Base-by-base conservation (phyloP, 129 eudicot genomes). In the Artemisia argyi region DNA sequence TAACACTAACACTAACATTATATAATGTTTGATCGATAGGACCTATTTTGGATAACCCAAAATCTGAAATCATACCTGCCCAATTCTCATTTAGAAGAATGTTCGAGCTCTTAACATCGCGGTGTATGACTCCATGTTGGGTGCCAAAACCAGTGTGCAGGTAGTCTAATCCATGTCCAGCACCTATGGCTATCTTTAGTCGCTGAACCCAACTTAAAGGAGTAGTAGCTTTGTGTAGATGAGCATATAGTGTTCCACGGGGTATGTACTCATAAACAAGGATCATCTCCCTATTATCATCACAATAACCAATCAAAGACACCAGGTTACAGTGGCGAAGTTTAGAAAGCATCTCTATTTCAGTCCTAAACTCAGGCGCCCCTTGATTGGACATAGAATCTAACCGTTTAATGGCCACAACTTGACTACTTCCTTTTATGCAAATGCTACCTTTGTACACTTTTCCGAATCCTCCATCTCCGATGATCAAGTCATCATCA, bases 31-130 rank as follows among this genome's bases (percentile, higher is more conserved):
- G 46, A 8, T 39, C 46, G 9, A 39, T 39, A 1, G 46, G 46
- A 39, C 46, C 46, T 39, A 39, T 39, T 39, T 7, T 39, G 46
- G 46, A 39, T 39, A 7, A 39, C 46, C 46, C 46, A 39, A 39
- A 39, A 39, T 77, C 76, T 2, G 72, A 70, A 61, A 77, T 35
- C 57, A 61, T 70, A n/a, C 65, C 61, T 4, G 12, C 32, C 66
- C 66, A 70, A 20, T 61, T 62, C 59, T 77, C 63, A 47, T 70
- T 71, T 9, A 77, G 60, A 50, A 69, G 81, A 77, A 77, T 69
- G 62, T 77, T 70, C 1, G 81, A 63, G 32, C 71, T 68, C 39
- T 76, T 76, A 15, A 76, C 59, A 3, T 76, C 74, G 12, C 74
- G 74, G n/a, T 76, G 74, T 22, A 66, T 67, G 67, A 76, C 20